Evolutionary conservation across 768 basidiomycete species (phyloP), one percentile per base, ranked within the genome.

Genomic region (Leccinum incarnatum): DNA sequence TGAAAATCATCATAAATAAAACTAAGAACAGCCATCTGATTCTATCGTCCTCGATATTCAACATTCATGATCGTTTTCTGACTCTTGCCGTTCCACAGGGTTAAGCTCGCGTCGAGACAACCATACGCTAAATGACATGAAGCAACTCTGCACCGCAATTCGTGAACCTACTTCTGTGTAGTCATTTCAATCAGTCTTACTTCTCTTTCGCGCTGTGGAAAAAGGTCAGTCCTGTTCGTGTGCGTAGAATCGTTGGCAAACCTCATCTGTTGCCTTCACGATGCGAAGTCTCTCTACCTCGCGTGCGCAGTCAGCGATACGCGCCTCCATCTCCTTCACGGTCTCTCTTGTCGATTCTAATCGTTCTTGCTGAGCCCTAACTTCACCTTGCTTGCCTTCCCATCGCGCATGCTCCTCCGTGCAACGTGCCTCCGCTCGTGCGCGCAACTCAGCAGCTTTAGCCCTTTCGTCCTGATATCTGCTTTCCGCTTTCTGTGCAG

Each of bases 181-280:
- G 47, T 27, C 45, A 86, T 68, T 60, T 80, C 69, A 2, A 63
- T 70, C 19, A 85, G 63, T 67, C 79, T 84, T 5, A 77, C 78
- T 56, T 79, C 80, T 48, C 87, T 76, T 70, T 88, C 87, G 55
- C 82, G 79, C 78, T 79, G 25, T 23, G 60, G 25, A 11, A 30
- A 53, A 48, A 55, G 10, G 55, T 61, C 23, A 70, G 47, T 21
- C 12, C n/a, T 23, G 14, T 34, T 40, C 15, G 23, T 5, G 21
- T 53, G 51, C 15, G n/a, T 47, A 17, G 36, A 25, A 8, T 46
- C 72, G 65, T 30, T 14, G 23, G 57, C 71, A 11, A 40, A 74
- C 71, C 76, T 91, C 90, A 63, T 92, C 90, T 8, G 84, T 84
- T 36, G 81, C 82, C 67, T 87, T 86, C 64, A 84, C 79, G 19